A percentile compares a stretch with the other conserved stretches of the same genome.
Evolutionary conservation across 306 rosid species (phyloP).

Genomic region (Ceratonia siliqua): DNA sequence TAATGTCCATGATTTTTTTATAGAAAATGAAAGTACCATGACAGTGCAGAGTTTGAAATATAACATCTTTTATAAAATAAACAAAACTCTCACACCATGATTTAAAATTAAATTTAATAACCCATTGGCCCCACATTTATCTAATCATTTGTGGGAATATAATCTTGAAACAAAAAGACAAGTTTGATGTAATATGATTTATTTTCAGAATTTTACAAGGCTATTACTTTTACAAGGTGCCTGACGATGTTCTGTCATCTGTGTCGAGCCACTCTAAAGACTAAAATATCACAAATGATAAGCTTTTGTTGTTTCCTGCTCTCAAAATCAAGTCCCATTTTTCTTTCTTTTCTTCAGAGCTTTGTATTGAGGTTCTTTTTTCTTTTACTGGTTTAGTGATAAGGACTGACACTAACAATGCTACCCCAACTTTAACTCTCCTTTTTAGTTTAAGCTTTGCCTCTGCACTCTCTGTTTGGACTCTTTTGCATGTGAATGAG

Average conservation of each 20-base stretch:
- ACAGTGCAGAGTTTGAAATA: no score
- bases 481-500: not conserved
- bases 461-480: not conserved
- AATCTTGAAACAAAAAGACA: not conserved
- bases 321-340: not conserved
- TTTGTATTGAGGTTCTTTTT: not conserved
- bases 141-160: constrained; percentile 3
- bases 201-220: not conserved
- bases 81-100: not conserved
- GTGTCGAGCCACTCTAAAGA: not conserved
- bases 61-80: not conserved
- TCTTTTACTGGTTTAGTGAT: not conserved
- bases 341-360: not conserved
- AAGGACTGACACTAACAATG: not conserved
- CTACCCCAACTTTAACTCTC: not conserved
- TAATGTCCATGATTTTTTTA: not conserved
- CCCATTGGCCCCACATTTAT: not conserved
- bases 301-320: not conserved
- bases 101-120: not conserved
- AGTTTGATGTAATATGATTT: not conserved
- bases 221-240: not conserved
- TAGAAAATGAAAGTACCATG: no score
- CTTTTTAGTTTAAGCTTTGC: not conserved
- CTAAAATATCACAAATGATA: not conserved
- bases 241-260: no score